Evolutionary conservation across 2,329 filamentous ascomycete genomes (phyloP), one percentile per base, ranked within the genome.

Genomic region (Monilinia fructigena): DNA sequence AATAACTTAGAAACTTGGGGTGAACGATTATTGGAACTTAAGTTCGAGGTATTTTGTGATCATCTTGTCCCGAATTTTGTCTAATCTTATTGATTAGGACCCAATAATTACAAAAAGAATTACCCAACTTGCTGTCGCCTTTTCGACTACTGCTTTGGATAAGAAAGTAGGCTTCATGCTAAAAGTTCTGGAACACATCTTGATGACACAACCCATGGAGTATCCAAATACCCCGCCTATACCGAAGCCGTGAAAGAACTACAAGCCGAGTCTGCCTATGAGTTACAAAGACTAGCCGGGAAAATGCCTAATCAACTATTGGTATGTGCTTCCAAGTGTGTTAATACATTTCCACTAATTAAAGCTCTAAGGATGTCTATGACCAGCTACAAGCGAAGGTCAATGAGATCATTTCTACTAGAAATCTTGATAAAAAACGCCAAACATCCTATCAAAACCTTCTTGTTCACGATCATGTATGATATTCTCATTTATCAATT

Each of bases 181-280:
- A 26, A 93, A 91, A 75, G 91, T 97, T 28, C 83, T 98, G 4
- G 92, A 97, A 75, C 91, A 97, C 76, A 93, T 97, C 69, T 83
- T 99, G 48, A 87, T 94, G 74, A 93, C 91, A 45, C 89, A 90
- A 79, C 87, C 92, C n/a, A 82, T 85, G 4, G 86, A 91, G 54
- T 85, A 91, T 65, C 87, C 89, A 2, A 86, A 89, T 55, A 86
- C 90, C 72, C 85, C 52, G 81, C 86, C 3, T 97, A 93, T 77
- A 93, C 91, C 18, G 95, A 98, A 70, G 89, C 93, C 1, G 90
- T 97, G 47, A 95, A 93, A 75, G 92, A 96, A 67, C 83, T 99
- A 20, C 93, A 97, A 75, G 86, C 85, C 4, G 86, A 96, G 74
- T 91, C 92, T 73, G 92, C 93, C 77, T 84, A 92, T 66, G 94